Conservation (phyloP, 768 basidiomycete species). For the Russula earlei region DNA sequence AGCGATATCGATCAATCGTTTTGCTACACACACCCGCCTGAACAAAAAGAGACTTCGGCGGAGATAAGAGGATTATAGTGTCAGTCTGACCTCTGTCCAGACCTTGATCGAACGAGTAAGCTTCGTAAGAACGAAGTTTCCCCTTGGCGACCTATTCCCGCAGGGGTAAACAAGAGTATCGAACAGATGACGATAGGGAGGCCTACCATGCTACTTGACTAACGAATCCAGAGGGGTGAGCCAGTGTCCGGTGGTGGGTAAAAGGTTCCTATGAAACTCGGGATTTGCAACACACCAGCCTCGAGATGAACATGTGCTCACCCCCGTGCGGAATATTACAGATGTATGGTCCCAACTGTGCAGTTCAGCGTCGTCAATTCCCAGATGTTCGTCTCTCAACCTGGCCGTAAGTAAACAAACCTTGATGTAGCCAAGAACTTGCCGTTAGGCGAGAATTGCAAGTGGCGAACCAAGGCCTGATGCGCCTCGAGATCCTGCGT, state of each 20-base stretch:
- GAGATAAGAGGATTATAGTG: background rate
- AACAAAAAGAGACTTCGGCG: conserved; percentile 3
- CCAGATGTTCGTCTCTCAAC: background rate
- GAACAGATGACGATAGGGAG: background rate
- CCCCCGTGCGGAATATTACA: conserved; percentile 55
- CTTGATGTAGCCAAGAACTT: conserved; percentile 66
- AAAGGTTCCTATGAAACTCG: conserved; percentile 40
- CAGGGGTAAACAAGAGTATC: background rate
- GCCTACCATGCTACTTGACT: conserved; percentile 65
- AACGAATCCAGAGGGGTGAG: conserved; percentile 63
- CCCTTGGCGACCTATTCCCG: conserved; percentile 50
- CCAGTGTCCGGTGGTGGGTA: conserved; percentile 50
- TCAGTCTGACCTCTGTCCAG: conserved; percentile 52
- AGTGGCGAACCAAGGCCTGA: conserved; percentile 55
- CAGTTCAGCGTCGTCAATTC: background rate
- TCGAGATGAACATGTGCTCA: conserved; percentile 26
- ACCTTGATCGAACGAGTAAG: conserved; percentile 55
- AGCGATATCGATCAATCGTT: conserved; percentile 48
- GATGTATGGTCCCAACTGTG: conserved; percentile 64
- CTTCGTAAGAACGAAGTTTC: conserved; percentile 54
- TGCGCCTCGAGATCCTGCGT: conserved; percentile 58
- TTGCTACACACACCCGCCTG: conserved; percentile 62
- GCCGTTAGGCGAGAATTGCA: conserved; percentile 73
- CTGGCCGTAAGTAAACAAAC: conserved; percentile 24
- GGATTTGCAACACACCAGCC: background rate